These are phyloP conservation scores for Cicer arietinum DNA, from an alignment of 306 rosid genomes.

Conservation along the genomic window DNA sequence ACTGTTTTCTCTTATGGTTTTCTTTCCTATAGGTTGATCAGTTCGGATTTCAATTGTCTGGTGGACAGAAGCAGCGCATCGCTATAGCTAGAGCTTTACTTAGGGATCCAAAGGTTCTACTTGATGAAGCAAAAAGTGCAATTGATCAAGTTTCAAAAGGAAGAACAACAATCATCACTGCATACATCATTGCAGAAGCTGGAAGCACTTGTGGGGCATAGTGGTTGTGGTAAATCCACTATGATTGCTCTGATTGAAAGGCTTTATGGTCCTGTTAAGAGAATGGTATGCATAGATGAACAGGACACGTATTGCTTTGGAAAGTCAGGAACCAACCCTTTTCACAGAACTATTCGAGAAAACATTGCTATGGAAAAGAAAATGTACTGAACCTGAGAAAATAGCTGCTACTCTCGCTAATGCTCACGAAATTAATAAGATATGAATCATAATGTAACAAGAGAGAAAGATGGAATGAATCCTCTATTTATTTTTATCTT, in stretches of 20 bases:
- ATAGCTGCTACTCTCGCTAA: conserved; percentile 83
- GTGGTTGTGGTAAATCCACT: conserved; percentile 95
- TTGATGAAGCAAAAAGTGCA: conserved; percentile 94
- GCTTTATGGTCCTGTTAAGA: conserved; percentile 79
- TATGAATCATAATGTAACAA: conserved; percentile 6
- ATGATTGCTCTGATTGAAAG: conserved; percentile 80
- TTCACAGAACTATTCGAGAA: conserved; percentile 74
- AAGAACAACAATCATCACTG: conserved; percentile 80
- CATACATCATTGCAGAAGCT: conserved; percentile 86
- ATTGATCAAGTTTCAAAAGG: conserved; percentile 86
- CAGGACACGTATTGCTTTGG: conserved; percentile 81
- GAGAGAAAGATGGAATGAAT: too few relatives aligned
- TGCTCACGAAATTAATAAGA: conserved; percentile 93
- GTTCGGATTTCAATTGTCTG: conserved; percentile 80
- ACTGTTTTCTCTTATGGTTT: conserved; percentile 65
- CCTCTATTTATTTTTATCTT: too few relatives aligned
- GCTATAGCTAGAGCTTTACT: conserved; percentile 88
- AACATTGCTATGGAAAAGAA: conserved; percentile 79
- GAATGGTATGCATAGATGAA: conserved; percentile 74
- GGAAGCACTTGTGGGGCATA: conserved; percentile 77
- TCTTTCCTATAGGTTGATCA: conserved; percentile 68
- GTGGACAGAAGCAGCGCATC: conserved; percentile 91
- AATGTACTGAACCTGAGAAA: conserved; percentile 75
- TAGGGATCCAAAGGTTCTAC: conserved; percentile 79
- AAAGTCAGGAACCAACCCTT: conserved; percentile 83